Conservation (phyloP, 305 asterid genomes). For the Coffea humblotiana region DNA sequence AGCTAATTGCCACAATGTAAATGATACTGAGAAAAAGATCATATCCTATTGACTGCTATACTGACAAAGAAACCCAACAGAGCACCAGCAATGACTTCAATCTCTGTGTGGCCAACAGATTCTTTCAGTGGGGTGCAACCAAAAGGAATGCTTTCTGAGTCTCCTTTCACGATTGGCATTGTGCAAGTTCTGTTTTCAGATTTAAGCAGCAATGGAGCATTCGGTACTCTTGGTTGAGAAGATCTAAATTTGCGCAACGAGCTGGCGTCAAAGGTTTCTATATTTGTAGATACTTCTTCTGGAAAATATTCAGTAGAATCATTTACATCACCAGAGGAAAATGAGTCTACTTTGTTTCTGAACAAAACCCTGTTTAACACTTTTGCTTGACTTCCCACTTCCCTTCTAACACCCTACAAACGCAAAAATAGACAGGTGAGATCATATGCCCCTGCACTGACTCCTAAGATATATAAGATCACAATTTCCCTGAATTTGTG, state of each 20-base stretch:
- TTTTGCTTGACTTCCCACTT: slow-evolving; percentile 87
- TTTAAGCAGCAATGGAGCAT: slow-evolving; percentile 41
- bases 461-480: no score
- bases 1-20: background rate
- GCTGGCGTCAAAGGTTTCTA: slow-evolving; percentile 32
- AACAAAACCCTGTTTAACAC: slow-evolving; percentile 54
- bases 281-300: slow-evolving; percentile 36
- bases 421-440: slow-evolving; percentile 11
- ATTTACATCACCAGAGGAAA: slow-evolving; percentile 33
- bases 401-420: slow-evolving; percentile 87
- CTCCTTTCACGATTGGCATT: slow-evolving; percentile 14
- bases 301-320: slow-evolving; percentile 33
- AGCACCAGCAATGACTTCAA: slow-evolving; percentile 88
- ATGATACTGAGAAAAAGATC: background rate
- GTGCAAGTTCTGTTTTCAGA: slow-evolving; percentile 32
- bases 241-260: slow-evolving; percentile 32
- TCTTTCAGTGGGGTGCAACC: slow-evolving; percentile 52
- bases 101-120: slow-evolving; percentile 81
- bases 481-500: background rate
- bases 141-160: slow-evolving; percentile 20
- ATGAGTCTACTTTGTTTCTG: slow-evolving; percentile 27
- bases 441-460: background rate
- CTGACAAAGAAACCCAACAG: slow-evolving; percentile 73
- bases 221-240: slow-evolving; percentile 24
- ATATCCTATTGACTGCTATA: slow-evolving; percentile 41